Conservation (phyloP, 1,284 basidiomycete genomes). For the Phellinidium pouzarii region DNA sequence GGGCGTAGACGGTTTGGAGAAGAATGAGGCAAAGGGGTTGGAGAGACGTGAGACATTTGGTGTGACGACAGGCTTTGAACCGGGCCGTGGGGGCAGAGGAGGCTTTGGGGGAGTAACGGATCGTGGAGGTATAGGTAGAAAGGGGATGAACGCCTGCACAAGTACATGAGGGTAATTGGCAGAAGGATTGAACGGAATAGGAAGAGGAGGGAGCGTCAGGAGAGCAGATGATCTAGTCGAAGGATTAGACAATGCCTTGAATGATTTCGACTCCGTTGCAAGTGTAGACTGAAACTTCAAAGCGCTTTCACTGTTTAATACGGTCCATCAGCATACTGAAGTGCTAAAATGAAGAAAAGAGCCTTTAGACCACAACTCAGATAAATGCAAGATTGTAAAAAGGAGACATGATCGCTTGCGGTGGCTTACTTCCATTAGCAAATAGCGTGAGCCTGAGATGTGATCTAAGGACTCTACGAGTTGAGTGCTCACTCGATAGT, state of each 20-base stretch:
- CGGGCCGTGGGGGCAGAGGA: constrained; percentile 55
- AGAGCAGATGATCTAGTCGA: constrained; percentile 45
- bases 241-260: constrained; percentile 52
- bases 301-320: constrained; percentile 7
- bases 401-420: too few relatives aligned
- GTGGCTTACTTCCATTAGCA: too few relatives aligned
- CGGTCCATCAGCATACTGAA: constrained; percentile 21
- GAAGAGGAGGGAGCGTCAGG: constrained; percentile 43
- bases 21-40: constrained; percentile 63
- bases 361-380: background rate
- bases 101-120: constrained; percentile 40
- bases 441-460: background rate
- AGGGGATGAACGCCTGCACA: constrained; percentile 41
- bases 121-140: constrained; percentile 64
- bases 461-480: background rate
- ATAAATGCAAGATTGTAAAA: background rate
- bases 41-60: constrained; percentile 39
- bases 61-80: constrained; percentile 22
- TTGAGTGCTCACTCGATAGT: constrained; percentile 33
- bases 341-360: constrained; percentile 18
- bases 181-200: constrained; percentile 28
- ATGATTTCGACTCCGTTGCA: constrained; percentile 51
- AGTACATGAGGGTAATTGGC: constrained; percentile 47
- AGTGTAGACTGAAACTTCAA: constrained; percentile 53
- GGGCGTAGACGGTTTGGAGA: constrained; percentile 38